phyloP scores from a whole-genome alignment of 2,329 filamentous ascomycete species.

The Diaporthe sp. region DNA sequence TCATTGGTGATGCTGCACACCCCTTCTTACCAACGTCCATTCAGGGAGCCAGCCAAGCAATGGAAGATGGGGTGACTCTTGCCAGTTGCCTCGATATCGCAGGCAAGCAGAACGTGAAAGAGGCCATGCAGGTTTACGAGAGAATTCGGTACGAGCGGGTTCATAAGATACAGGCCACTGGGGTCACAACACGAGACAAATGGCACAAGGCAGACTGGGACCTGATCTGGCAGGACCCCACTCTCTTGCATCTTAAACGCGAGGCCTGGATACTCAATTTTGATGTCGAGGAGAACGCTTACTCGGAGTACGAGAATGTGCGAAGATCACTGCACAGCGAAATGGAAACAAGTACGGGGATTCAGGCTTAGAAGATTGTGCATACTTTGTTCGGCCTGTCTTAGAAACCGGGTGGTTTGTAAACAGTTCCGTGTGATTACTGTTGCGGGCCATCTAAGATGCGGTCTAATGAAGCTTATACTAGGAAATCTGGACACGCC shows the following conservation, averaged over 20 bases:
- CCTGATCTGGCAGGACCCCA: slow-evolving; percentile 55
- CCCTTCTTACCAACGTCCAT: slow-evolving; percentile 59
- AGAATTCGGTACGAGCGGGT: slow-evolving; percentile 59
- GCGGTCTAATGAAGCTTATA: background rate
- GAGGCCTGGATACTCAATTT: slow-evolving; percentile 61
- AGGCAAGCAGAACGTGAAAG: slow-evolving; percentile 47
- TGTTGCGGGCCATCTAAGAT: background rate
- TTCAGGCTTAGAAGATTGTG: background rate
- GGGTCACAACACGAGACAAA: slow-evolving; percentile 57
- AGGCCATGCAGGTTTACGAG: slow-evolving; percentile 55
- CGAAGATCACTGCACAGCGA: background rate
- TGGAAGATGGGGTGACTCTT: slow-evolving; percentile 60
- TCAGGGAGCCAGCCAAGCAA: slow-evolving; percentile 58
- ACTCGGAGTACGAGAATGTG: slow-evolving; percentile 37
- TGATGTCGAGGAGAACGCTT: slow-evolving; percentile 59
- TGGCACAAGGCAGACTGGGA: slow-evolving; percentile 64
- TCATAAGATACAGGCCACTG: slow-evolving; percentile 57
- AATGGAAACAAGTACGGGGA: background rate
- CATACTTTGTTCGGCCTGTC: too few relatives aligned
- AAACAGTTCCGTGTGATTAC: background rate
- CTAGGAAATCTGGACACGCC: background rate
- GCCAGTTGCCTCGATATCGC: slow-evolving; percentile 53
- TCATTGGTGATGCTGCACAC: slow-evolving; percentile 62
- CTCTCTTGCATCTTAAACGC: slow-evolving; percentile 54
- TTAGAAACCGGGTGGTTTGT: too few relatives aligned